These are phyloP conservation scores for Trametes sp. DNA, from an alignment of 1,284 basidiomycete genomes.

Conservation along the genomic window DNA sequence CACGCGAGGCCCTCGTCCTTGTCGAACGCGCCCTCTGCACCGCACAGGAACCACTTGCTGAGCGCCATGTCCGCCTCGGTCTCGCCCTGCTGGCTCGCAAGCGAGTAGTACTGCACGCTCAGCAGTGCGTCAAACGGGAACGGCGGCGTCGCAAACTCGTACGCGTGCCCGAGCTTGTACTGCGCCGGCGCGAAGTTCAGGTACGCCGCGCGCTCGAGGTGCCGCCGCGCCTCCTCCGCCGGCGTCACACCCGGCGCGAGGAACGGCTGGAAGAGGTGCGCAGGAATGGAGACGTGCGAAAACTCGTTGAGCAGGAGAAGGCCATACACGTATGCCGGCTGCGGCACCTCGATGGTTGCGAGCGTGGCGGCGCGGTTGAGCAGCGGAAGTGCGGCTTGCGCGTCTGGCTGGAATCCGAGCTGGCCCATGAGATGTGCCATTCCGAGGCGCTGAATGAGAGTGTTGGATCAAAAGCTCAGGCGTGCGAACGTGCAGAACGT, in stretches of 20 bases:
- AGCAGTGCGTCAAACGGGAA: conserved; percentile 91
- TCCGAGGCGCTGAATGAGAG: conserved; percentile 77
- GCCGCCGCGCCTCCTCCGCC: conserved; percentile 56
- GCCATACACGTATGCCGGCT: conserved; percentile 87
- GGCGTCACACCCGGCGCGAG: conserved; percentile 52
- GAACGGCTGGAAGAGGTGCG: conserved; percentile 59
- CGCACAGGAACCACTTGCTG: conserved; percentile 95
- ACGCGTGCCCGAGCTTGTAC: conserved; percentile 92
- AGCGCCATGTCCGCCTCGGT: conserved; percentile 96
- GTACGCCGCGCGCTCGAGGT: conserved; percentile 85
- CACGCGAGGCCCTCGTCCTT: conserved; percentile 90
- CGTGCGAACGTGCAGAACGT: conserved; percentile 10
- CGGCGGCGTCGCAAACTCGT: conserved; percentile 89
- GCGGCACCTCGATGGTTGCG: conserved; percentile 79
- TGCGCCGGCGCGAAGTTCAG: conserved; percentile 90
- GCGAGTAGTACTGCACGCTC: conserved; percentile 91
- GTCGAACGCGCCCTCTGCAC: conserved; percentile 81
- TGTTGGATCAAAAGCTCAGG: conserved; percentile 32
- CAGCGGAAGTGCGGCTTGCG: conserved; percentile 70
- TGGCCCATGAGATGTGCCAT: conserved; percentile 93
- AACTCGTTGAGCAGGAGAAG: conserved; percentile 87
- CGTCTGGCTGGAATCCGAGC: conserved; percentile 67
- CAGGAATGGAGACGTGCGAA: conserved; percentile 61
- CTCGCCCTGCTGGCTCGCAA: conserved; percentile 87
- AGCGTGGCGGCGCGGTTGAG: conserved; percentile 81